Conservation (phyloP, 169 alveolate species). For the Cryptosporidium tyzzeri region DNA sequence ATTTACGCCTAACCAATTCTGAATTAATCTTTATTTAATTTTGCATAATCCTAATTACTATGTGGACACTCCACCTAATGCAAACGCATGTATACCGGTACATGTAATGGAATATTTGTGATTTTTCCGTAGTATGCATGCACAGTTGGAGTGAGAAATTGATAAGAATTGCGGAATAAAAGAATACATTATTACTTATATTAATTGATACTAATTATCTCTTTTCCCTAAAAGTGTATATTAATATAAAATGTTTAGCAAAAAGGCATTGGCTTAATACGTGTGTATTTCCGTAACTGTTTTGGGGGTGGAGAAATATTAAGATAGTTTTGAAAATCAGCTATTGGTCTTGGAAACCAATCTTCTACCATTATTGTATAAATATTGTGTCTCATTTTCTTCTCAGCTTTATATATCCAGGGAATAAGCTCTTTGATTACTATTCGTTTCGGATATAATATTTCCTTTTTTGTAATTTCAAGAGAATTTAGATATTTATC, state of each 20-base stretch:
- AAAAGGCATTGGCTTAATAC: slow-evolving; percentile 2
- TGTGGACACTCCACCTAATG: not conserved
- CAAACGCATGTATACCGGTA: not conserved
- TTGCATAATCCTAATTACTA: not conserved
- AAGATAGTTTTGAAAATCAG: slow-evolving; percentile 22
- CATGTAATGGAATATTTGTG: not conserved
- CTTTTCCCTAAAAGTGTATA: too few species aligned
- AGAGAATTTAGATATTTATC: not conserved
- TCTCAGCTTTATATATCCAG: slow-evolving; percentile 20
- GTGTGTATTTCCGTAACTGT: slow-evolving; percentile 15
- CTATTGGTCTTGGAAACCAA: slow-evolving; percentile 16
- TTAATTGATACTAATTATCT: too few species aligned
- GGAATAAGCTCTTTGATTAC: slow-evolving; percentile 11
- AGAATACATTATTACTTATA: too few species aligned
- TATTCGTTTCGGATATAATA: slow-evolving; percentile 1
- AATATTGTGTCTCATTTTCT: slow-evolving; percentile 3
- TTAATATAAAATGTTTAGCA: not conserved
- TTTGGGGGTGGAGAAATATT: slow-evolving; percentile 7
- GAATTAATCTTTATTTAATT: too few species aligned
- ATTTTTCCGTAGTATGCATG: not conserved
- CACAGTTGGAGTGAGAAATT: not conserved
- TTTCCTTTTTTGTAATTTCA: not conserved
- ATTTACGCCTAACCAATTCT: too few species aligned
- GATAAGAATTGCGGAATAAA: too few species aligned
- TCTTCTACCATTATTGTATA: slow-evolving; percentile 11